Evolutionary conservation across 2,329 filamentous ascomycete species (phyloP).

Genomic region (Huntiella abstrusa): DNA sequence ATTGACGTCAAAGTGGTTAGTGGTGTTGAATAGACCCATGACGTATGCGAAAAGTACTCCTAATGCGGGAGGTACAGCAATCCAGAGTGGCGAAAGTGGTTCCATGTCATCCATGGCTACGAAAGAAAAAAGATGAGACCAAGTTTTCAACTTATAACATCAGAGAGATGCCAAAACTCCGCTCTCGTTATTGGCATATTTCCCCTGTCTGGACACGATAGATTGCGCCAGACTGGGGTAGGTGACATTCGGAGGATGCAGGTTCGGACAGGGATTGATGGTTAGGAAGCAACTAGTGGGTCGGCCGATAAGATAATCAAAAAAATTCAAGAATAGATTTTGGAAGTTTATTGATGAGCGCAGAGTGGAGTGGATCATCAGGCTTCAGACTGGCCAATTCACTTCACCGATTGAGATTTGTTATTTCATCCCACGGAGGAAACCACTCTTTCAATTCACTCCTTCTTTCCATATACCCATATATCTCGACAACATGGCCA

Average conservation of each 20-base stretch:
- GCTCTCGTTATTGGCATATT: too few species aligned
- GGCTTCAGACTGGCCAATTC: too few species aligned
- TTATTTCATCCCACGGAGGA: too few species aligned
- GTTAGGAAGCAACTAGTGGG: slow-evolving; percentile 2
- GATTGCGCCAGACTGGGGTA: too few species aligned
- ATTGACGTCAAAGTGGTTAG: slow-evolving; percentile 64
- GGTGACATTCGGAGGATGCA: too few species aligned
- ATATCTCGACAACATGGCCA: slow-evolving; percentile 28
- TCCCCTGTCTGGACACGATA: too few species aligned
- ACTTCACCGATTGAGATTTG: too few species aligned
- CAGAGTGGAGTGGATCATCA: too few species aligned
- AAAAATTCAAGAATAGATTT: too few species aligned
- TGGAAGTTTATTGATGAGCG: too few species aligned
- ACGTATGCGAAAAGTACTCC: slow-evolving; percentile 20
- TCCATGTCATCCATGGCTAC: slow-evolving; percentile 1
- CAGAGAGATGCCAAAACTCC: background rate
- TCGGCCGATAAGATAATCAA: slow-evolving; percentile 1
- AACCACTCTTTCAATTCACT: too few species aligned
- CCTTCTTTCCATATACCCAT: too few species aligned
- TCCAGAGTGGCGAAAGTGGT: slow-evolving; percentile 13
- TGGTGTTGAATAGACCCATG: slow-evolving; percentile 47
- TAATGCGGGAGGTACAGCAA: slow-evolving; percentile 17
- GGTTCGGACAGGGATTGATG: background rate
- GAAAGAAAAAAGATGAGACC: background rate
- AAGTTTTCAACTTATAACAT: background rate